Conservation (phyloP, 2,329 filamentous ascomycete genomes). For the Cephalotrichum gorgonifer region DNA sequence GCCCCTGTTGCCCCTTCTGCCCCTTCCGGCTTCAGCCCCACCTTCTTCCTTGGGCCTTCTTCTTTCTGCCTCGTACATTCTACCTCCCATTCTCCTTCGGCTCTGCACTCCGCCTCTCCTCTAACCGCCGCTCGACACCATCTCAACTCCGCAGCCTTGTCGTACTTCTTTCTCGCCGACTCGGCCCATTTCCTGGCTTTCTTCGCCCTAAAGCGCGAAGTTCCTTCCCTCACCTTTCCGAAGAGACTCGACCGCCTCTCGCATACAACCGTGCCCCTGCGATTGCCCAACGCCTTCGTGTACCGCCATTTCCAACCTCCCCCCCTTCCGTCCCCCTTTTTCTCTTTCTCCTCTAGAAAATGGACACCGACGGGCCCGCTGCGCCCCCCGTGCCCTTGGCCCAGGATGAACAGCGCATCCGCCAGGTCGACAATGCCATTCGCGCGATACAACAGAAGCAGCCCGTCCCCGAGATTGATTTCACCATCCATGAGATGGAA, state of each 20-base stretch:
- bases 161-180: not conserved
- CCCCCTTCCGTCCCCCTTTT: not conserved
- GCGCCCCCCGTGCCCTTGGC: slow-evolving; percentile 21
- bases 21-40: too few species aligned
- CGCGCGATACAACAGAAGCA: slow-evolving; percentile 92
- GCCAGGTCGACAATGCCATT: slow-evolving; percentile 77
- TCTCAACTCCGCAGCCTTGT: not conserved
- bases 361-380: slow-evolving; percentile 35
- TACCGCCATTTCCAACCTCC: not conserved
- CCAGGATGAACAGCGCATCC: slow-evolving; percentile 36
- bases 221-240: not conserved
- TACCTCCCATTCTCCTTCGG: too few species aligned
- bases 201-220: not conserved
- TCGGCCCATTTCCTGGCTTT: not conserved
- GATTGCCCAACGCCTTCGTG: not conserved
- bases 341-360: slow-evolving; percentile 19
- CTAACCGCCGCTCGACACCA: not conserved
- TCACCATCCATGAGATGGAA: slow-evolving; percentile 97
- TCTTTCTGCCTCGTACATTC: too few species aligned
- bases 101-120: not conserved
- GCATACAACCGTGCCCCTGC: not conserved
- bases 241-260: not conserved
- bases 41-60: too few species aligned
- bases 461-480: slow-evolving; percentile 95
- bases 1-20: too few species aligned